Conservation (phyloP, 176 grass and related monocot species). For the Oryza nivara region DNA sequence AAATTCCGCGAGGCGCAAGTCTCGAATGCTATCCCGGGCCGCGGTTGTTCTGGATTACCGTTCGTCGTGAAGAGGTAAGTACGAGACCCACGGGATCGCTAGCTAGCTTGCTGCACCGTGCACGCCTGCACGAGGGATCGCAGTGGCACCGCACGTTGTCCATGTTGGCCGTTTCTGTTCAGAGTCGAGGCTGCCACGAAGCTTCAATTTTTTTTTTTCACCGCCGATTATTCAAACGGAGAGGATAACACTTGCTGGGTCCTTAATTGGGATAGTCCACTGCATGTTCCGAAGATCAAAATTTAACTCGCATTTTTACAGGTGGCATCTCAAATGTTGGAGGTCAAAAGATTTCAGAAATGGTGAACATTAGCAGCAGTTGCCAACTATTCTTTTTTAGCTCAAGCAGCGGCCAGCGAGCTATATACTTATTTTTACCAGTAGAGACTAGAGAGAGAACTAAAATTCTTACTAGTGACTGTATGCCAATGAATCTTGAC, state of each 20-base stretch:
- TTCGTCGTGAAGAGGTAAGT: neutral
- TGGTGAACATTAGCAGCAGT: neutral
- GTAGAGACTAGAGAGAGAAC: neutral
- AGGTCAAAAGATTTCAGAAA: neutral
- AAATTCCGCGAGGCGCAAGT: neutral
- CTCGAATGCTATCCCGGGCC: neutral
- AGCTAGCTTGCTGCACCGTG: neutral
- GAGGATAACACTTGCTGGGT: neutral
- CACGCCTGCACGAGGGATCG: neutral
- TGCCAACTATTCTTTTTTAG: neutral
- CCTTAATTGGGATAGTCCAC: neutral
- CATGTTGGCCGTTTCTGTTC: neutral
- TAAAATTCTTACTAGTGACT: neutral
- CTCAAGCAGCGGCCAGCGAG: neutral
- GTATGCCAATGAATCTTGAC: neutral
- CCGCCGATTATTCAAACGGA: neutral
- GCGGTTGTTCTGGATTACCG: constrained; percentile 29
- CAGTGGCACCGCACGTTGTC: neutral
- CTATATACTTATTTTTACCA: neutral
- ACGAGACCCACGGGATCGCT: neutral
- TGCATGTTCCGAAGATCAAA: neutral
- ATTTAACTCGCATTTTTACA: neutral
- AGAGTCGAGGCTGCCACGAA: constrained; percentile 9
- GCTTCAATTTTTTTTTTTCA: constrained; percentile 30
- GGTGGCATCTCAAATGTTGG: neutral